Evolutionary conservation across 768 basidiomycete genomes (phyloP).

Genomic region (Macrocybe gigantea): DNA sequence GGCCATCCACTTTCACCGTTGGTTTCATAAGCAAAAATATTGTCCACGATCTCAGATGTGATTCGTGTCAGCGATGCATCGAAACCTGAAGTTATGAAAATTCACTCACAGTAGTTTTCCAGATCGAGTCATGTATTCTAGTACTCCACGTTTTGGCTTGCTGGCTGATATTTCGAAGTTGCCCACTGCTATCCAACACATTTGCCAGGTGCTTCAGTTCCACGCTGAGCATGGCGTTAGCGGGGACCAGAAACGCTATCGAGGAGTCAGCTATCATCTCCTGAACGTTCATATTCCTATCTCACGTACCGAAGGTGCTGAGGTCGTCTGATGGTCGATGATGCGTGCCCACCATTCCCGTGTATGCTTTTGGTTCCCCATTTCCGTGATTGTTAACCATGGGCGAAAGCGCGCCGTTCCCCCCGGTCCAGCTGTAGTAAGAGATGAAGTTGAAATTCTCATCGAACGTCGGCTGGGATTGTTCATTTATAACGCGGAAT

Average conservation of each 20-base stretch:
- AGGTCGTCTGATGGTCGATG: slow-evolving; percentile 76
- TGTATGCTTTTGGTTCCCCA: slow-evolving; percentile 70
- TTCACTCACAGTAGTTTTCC: slow-evolving; percentile 48
- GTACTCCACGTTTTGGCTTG: slow-evolving; percentile 54
- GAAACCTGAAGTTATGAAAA: too few relatives aligned
- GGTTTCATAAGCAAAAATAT: slow-evolving; percentile 72
- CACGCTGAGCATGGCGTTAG: slow-evolving; percentile 80
- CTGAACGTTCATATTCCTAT: neutral
- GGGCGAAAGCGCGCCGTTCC: slow-evolving; percentile 55
- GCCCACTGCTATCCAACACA: slow-evolving; percentile 46
- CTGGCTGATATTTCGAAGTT: slow-evolving; percentile 43
- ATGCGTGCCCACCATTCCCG: slow-evolving; percentile 71
- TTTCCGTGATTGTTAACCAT: slow-evolving; percentile 63
- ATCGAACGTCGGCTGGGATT: slow-evolving; percentile 70
- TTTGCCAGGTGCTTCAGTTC: slow-evolving; percentile 57
- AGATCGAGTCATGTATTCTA: slow-evolving; percentile 54
- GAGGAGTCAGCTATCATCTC: neutral
- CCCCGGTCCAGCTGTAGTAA: slow-evolving; percentile 81
- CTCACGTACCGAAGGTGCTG: slow-evolving; percentile 47
- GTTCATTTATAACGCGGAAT: slow-evolving; percentile 71
- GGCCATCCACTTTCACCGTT: slow-evolving; percentile 41
- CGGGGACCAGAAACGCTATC: slow-evolving; percentile 69
- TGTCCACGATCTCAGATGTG: slow-evolving; percentile 45
- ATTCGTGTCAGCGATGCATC: neutral
- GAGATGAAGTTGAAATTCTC: slow-evolving; percentile 67